Base-by-base conservation (phyloP, 129 eudicot species). In the Gnaphalium uliginosum region DNA sequence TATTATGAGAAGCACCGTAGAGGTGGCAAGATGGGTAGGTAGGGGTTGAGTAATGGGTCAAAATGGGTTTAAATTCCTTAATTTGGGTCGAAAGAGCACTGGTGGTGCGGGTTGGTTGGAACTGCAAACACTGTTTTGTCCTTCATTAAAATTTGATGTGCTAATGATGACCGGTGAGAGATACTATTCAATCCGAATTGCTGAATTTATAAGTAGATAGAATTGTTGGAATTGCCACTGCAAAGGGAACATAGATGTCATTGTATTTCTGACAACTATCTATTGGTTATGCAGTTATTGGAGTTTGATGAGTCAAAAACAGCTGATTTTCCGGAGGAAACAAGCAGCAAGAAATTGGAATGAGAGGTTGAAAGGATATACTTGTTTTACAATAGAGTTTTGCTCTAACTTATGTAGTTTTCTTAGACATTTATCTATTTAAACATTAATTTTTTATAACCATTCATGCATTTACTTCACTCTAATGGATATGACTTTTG, bases 251-350 rank as follows among this genome's bases (percentile, higher is more conserved):
- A 33, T 6, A 33, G 15, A 41, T 41, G 1, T 8, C 14, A 51
- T 62, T 54, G 33, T 22, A 51, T 25, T 50, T 18, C 5, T 65
- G 79, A 74, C 17, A 76, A 11, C 23, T 54, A 27, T 9, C 7
- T 39, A n/a, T 72, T 57, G 24, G 21, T n/a, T 32, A 50, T 56
- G 68, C 77, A 81, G 81, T 75, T 75, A 65, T 32, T 81, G 81
- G 84, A 75, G 73, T 81, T 75, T 62, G 76, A 75, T 30, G 81
- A 75, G 81, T 81, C 84, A 26, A 75, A 75, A 81, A 39, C 79
- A 57, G 70, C 50, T 59, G 48, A 60, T 69, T 60, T 59, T 30
- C 68, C 6, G 75, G 77, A 69, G n/a, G 84, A 69, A 23, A 57
- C 71, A 21, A 81, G 32, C 65, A 62, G 69, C 77, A 81, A 81